Base-by-base conservation (phyloP, 2,329 filamentous ascomycete species). In the Penicillium sp. region DNA sequence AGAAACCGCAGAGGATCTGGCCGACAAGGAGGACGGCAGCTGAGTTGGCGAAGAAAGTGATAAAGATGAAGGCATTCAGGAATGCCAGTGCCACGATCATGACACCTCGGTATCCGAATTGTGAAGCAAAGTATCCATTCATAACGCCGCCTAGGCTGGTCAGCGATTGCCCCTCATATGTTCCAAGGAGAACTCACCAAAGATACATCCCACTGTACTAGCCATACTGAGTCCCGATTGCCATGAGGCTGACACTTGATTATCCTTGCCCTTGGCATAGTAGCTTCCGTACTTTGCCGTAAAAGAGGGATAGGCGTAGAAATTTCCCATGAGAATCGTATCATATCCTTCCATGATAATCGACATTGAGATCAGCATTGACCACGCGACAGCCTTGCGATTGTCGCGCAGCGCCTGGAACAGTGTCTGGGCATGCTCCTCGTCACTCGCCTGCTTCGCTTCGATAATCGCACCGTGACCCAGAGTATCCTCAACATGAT, bases 311-410 rank as follows among this genome's bases (percentile, higher is more conserved):
- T 79, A 81, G 6, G 77, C 80, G 61, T 81, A 84, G 39, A 84
- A 72, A 45, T 78, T 81, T 1, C 77, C 74, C 3, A 84, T 68
- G 0, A 84, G 68, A 1, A 80, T 80, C 8, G 82, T 74, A 60
- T 84, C 82, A 65, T 84, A 82, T 3, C 80, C 80, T 57, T 82
- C 80, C 80, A 82, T 82, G 58, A 82, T 73, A 52, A 82, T 75
- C 3, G 77, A 75, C n/a, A 74, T 74, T 13, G 78, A 80, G 53
- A 81, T 76, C 29, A 75, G 43, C 21, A 77, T 58, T 4, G 73
- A 74, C 68, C 72, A 78, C 3, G 61, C 56, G 7, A 73, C 65
- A 14, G 69, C 70, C 43, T 50, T 50, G 3, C 48, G 33, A 14
- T 50, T 50, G 9, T 27, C 59, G 0, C 56, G 53, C 39, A 66